Evolutionary conservation across 1,284 basidiomycete genomes (phyloP).

Genomic region (Pseudozyma tsukubaensis): DNA sequence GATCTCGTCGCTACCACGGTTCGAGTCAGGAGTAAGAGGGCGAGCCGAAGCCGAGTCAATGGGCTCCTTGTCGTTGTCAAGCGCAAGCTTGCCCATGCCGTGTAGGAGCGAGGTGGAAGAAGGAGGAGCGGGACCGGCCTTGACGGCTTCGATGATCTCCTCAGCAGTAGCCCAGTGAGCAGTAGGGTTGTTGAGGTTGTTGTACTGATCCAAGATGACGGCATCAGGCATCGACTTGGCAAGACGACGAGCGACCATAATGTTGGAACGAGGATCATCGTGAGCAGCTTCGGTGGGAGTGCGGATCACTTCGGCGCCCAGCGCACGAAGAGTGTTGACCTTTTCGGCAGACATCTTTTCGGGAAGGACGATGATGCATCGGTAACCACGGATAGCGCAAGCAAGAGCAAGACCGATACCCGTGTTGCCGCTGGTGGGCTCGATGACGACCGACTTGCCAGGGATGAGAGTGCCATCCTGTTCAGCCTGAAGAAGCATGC

Average conservation of each 20-base stretch:
- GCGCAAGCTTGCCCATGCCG: conserved; percentile 69
- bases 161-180: conserved; percentile 60
- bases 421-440: conserved; percentile 90
- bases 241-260: conserved; percentile 85
- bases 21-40: conserved; percentile 53
- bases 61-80: conserved; percentile 19
- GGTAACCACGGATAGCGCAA: conserved; percentile 86
- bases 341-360: conserved; percentile 98
- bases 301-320: conserved; percentile 92
- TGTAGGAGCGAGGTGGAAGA: conserved; percentile 49
- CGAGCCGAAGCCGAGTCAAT: conserved; percentile 20
- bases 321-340: conserved; percentile 86
- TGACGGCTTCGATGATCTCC: conserved; percentile 79
- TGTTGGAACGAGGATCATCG: conserved; percentile 86
- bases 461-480: conserved; percentile 84
- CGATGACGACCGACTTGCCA: conserved; percentile 90
- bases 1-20: conserved; percentile 40
- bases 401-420: conserved; percentile 78
- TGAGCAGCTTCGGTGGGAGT: conserved; percentile 91
- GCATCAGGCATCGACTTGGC: conserved; percentile 83
- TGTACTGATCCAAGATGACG: conserved; percentile 91
- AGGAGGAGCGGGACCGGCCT: conserved; percentile 61
- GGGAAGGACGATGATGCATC: conserved; percentile 85
- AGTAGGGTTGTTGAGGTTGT: conserved; percentile 74
- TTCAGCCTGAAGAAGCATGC: conserved; percentile 96